These are phyloP conservation scores for Rhynchospora pubera DNA, from an alignment of 176 grass and related monocot genomes.

Conservation along the genomic window DNA sequence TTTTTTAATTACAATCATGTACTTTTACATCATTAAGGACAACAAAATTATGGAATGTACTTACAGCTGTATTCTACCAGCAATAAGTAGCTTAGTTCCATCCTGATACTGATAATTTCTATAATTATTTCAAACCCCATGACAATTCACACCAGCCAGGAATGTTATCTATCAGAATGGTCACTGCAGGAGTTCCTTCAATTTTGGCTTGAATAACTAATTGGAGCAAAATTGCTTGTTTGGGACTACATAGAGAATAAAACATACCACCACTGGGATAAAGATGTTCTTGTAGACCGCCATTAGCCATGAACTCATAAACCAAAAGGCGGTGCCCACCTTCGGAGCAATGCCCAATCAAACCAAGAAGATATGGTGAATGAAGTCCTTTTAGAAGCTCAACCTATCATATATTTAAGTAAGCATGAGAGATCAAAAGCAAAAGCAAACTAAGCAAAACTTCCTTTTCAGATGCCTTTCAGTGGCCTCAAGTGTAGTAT, in stretches of 20 bases:
- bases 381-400: constrained; percentile 77
- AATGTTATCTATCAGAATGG: not conserved
- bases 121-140: not conserved
- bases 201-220: not conserved
- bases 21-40: not conserved
- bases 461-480: not conserved
- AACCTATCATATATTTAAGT: constrained; percentile 40
- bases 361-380: constrained; percentile 59
- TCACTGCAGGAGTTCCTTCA: not conserved
- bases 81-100: not conserved
- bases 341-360: constrained; percentile 90
- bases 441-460: not conserved
- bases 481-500: not conserved
- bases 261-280: constrained; percentile 67
- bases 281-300: constrained; percentile 93
- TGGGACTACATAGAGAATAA: not conserved
- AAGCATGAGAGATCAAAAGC: not conserved
- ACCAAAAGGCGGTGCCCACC: constrained; percentile 73
- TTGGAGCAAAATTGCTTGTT: not conserved
- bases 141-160: not conserved
- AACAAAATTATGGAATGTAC: not conserved
- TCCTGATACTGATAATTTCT: not conserved
- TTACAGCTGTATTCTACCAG: not conserved
- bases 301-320: constrained; percentile 99
- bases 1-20: not conserved